Percentiles rank a stretch among this genome's conserved stretches.
These are phyloP conservation scores for Ceratocystis destructans DNA, from an alignment of 2,329 filamentous ascomycete species.

Conservation along the genomic window DNA sequence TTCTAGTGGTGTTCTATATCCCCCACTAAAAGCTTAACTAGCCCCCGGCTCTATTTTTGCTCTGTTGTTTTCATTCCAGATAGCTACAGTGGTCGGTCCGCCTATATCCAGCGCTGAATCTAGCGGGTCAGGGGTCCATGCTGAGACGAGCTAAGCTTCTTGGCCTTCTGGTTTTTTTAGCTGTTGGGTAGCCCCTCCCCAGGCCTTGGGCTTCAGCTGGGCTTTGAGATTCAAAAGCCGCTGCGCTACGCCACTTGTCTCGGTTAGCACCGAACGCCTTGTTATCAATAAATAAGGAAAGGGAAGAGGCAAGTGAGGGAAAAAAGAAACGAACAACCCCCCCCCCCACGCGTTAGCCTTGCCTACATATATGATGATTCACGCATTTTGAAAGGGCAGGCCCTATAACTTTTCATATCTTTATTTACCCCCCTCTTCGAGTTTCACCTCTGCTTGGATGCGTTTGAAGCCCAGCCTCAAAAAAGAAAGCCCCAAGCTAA, in stretches of 20 bases:
- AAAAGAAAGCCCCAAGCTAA: too few species aligned
- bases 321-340: too few species aligned
- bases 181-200: background rate
- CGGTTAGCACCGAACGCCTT: background rate
- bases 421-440: too few species aligned
- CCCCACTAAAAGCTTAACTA: background rate
- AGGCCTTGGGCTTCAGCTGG: background rate
- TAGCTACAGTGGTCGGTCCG: background rate
- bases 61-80: background rate
- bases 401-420: too few species aligned
- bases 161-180: background rate
- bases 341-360: too few species aligned
- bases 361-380: too few species aligned
- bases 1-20: slow-evolving; percentile 3
- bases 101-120: background rate
- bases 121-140: background rate
- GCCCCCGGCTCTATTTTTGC: background rate
- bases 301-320: background rate
- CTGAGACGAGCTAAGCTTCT: slow-evolving; percentile 6
- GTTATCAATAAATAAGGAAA: background rate
- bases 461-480: too few species aligned
- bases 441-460: too few species aligned
- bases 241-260: slow-evolving; percentile 4
- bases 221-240: background rate
- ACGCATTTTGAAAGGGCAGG: too few species aligned